A percentile compares a stretch with the other conserved stretches of the same genome.
phyloP scores from a whole-genome alignment of 176 grass and related monocot species.

The Dactylis glomerata region DNA sequence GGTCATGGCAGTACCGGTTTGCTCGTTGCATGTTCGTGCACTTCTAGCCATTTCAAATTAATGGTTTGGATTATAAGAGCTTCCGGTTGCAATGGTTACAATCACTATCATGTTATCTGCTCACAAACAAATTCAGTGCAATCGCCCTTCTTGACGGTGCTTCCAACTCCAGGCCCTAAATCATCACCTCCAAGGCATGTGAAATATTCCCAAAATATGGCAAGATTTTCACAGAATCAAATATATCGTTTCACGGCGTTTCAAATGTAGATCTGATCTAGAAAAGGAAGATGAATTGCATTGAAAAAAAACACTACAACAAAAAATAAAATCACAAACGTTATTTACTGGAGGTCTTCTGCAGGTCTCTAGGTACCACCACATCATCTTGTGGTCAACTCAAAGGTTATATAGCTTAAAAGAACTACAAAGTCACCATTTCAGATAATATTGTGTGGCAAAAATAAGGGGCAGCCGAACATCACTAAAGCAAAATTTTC shows the following conservation, averaged over 20 bases:
- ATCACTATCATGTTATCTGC: neutral
- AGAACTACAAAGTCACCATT: too few relatives aligned
- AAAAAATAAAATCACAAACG: neutral
- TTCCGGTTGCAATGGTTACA: neutral
- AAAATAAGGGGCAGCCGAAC: neutral
- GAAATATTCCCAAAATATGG: neutral
- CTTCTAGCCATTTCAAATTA: neutral
- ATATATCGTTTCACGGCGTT: neutral
- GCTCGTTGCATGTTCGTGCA: neutral
- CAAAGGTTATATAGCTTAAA: too few relatives aligned
- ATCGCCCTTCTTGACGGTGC: neutral
- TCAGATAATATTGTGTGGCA: neutral
- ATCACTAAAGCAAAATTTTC: neutral
- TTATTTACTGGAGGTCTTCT: neutral
- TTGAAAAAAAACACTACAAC: neutral
- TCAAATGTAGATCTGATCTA: neutral
- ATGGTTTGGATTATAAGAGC: too few relatives aligned
- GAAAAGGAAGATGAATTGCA: neutral
- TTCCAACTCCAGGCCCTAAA: neutral
- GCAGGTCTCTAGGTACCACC: neutral
- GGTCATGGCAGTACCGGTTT: neutral
- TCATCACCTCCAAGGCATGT: neutral
- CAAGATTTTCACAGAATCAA: neutral
- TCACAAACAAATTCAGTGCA: neutral
- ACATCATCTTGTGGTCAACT: neutral